A percentile compares a stretch with the other conserved stretches of the same genome.
These are phyloP conservation scores for Obelidium mucronatum DNA, from an alignment of 192 early-diverging fungal species.

Conservation along the genomic window DNA sequence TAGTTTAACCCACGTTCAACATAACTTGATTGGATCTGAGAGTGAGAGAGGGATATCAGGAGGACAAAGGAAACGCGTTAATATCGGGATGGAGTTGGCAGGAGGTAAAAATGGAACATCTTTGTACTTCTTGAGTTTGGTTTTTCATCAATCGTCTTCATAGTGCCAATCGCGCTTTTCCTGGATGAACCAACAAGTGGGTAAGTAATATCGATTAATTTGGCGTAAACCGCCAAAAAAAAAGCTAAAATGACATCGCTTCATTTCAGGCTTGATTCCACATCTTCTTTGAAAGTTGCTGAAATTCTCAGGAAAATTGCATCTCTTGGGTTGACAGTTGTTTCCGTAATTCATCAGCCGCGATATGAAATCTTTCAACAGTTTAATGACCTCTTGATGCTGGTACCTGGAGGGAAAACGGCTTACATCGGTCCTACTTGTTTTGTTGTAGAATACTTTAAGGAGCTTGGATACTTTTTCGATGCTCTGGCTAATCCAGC, in stretches of 20 bases:
- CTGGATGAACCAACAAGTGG: slow-evolving; percentile 87
- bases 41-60: slow-evolving; percentile 81
- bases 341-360: slow-evolving; percentile 89
- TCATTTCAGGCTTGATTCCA: slow-evolving; percentile 65
- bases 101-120: slow-evolving; percentile 20
- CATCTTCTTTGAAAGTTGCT: slow-evolving; percentile 71
- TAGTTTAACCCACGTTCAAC: slow-evolving; percentile 39
- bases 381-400: slow-evolving; percentile 79
- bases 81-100: slow-evolving; percentile 82
- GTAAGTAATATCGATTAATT: slow-evolving; percentile 33
- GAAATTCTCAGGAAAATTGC: slow-evolving; percentile 78
- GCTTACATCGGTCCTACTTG: slow-evolving; percentile 53
- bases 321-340: slow-evolving; percentile 63
- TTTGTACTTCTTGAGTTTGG: background rate
- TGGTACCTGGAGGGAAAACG: slow-evolving; percentile 70
- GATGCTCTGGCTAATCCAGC: slow-evolving; percentile 43
- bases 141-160: slow-evolving; percentile 36
- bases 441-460: slow-evolving; percentile 37
- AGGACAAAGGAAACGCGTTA: slow-evolving; percentile 83
- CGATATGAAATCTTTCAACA: slow-evolving; percentile 71
- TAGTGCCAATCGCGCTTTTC: slow-evolving; percentile 79
- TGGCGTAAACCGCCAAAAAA: background rate
- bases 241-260: too few species aligned
- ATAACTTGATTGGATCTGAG: slow-evolving; percentile 69
- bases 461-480: slow-evolving; percentile 39